Base-by-base conservation (phyloP, 2,329 filamentous ascomycete genomes). In the Aspergillus sp. region DNA sequence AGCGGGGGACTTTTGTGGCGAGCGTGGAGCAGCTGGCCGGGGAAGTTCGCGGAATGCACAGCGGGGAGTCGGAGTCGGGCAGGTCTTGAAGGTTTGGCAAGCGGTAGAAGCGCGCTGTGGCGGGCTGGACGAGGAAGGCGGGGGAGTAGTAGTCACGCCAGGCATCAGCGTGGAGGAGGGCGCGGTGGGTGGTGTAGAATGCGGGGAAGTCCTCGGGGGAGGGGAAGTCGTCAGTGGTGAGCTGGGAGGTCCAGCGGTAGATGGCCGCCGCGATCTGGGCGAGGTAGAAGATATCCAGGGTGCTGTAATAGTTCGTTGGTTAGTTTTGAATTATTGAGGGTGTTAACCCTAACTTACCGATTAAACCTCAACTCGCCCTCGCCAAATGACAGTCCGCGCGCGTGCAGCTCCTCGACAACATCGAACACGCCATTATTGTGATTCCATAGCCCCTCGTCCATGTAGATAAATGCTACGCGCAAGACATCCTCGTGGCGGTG, bases 211-310 rank as follows among this genome's bases (percentile, higher is more conserved):
- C 58, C 44, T 55, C 41, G 11, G 53, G 30, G 55, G 62, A 55
- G 43, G 56, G 61, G 43, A 61, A 62, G 44, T 55, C 42, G 2
- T 50, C 55, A 2, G 59, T 38, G 0, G 62, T 55, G 61, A 60
- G 57, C 38, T 50, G 15, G 48, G 59, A 54, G 17, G 47, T n/a
- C n/a, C n/a, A 58, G 58, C 58, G 59, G 60, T 66, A 62, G 56
- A 65, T 60, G 34, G 57, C 64, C 48, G 58, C 63, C 54, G 57
- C 56, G 12, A 66, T 50, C 48, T 66, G 60, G 36, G 54, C 55
- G 18, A 65, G 56, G 57, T 65, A 64, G 57, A 66, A 66, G 48
- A 65, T 20, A 57, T 66, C 64, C 22, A 66, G 58, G 47, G 63
- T 61, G 48, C 64, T 64, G 41, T 61, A n/a, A n/a, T n/a, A n/a